These are phyloP conservation scores for Saccharomyces paradoxus DNA, from an alignment of 805 yeast genomes.

Conservation along the genomic window DNA sequence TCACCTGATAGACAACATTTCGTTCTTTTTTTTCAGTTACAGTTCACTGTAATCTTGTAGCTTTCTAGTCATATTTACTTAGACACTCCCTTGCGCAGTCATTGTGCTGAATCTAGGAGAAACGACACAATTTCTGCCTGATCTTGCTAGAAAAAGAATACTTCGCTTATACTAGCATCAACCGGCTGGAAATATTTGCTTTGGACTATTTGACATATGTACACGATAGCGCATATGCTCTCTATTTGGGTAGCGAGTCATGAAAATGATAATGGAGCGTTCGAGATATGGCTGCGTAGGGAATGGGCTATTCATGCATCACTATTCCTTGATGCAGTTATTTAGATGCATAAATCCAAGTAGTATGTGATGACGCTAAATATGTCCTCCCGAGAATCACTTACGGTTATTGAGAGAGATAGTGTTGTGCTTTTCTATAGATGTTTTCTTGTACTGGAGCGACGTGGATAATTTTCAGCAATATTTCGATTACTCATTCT, in stretches of 20 bases:
- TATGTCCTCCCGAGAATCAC: neutral
- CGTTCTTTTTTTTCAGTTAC: neutral
- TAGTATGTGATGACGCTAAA: neutral
- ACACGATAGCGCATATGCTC: neutral
- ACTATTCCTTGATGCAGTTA: neutral
- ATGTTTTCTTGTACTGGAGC: no score
- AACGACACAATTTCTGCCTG: no score
- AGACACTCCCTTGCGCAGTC: neutral
- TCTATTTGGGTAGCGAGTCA: neutral
- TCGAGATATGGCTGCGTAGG: neutral
- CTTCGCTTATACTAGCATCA: neutral
- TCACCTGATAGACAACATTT: no score
- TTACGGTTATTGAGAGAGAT: neutral
- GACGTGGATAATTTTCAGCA: no score
- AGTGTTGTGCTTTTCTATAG: no score
- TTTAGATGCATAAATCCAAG: neutral
- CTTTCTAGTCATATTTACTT: no score
- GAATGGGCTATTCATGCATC: neutral
- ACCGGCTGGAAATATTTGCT: neutral
- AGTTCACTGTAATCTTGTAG: neutral
- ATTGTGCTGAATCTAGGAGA: no score
- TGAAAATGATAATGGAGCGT: neutral
- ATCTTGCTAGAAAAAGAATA: no score
- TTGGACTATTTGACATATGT: neutral
- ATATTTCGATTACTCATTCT: neutral